phyloP scores from a whole-genome alignment of 2,329 filamentous ascomycete genomes.

The Ceratocystis alfenasii region DNA sequence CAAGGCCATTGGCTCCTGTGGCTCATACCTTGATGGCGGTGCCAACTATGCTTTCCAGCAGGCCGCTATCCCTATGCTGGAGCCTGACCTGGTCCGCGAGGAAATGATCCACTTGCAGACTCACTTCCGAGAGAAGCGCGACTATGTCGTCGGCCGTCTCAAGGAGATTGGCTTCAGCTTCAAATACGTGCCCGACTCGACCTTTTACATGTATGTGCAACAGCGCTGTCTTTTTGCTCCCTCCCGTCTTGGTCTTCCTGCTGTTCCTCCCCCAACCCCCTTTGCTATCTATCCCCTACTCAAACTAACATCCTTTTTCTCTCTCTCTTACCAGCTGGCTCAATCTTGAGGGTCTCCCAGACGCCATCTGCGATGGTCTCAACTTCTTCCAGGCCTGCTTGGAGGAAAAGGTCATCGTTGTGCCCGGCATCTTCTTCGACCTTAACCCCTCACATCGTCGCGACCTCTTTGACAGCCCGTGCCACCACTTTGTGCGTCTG shows the following conservation, averaged over 20 bases:
- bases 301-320: background rate
- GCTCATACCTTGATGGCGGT: slow-evolving; percentile 87
- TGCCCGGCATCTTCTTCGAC: slow-evolving; percentile 96
- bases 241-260: too few relatives aligned
- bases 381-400: slow-evolving; percentile 96
- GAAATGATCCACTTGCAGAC: slow-evolving; percentile 84
- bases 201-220: slow-evolving; percentile 69
- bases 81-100: slow-evolving; percentile 61
- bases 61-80: slow-evolving; percentile 85
- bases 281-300: too few relatives aligned
- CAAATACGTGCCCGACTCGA: slow-evolving; percentile 74
- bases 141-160: slow-evolving; percentile 74
- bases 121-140: slow-evolving; percentile 85
- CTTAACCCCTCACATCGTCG: slow-evolving; percentile 79
- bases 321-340: slow-evolving; percentile 34
- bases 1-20: slow-evolving; percentile 81
- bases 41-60: slow-evolving; percentile 94
- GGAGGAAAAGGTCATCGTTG: slow-evolving; percentile 88
- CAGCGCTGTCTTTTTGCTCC: background rate
- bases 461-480: slow-evolving; percentile 87
- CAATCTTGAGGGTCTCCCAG: slow-evolving; percentile 55
- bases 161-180: slow-evolving; percentile 78
- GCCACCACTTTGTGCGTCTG: slow-evolving; percentile 80
- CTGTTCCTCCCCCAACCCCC: too few relatives aligned
- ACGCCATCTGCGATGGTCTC: slow-evolving; percentile 78